phyloP scores from a whole-genome alignment of 495 filamentous ascomycete genomes.

The Penicillium samsonianum region DNA sequence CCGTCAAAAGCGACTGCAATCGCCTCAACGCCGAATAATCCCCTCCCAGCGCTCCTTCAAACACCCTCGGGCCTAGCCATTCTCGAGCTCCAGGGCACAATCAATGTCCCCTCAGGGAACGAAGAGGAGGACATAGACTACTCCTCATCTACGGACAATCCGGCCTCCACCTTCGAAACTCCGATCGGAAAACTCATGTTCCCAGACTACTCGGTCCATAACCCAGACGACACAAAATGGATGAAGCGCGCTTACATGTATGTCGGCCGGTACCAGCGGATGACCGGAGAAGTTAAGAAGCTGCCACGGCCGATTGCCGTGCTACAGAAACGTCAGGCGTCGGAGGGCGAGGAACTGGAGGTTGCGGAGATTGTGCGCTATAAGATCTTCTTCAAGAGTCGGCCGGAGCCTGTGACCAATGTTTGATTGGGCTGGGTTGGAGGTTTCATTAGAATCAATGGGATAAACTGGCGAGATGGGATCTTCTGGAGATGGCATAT shows the following conservation, averaged over 20 bases:
- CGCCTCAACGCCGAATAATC: constrained; percentile 43
- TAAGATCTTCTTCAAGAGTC: constrained; percentile 82
- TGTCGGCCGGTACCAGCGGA: constrained; percentile 83
- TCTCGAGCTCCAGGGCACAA: constrained; percentile 85
- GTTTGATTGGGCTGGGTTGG: constrained; percentile 20
- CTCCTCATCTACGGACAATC: constrained; percentile 13
- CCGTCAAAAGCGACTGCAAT: not conserved
- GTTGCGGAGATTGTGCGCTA: constrained; percentile 86
- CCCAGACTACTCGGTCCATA: constrained; percentile 63
- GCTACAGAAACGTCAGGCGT: constrained; percentile 42
- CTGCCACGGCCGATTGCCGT: constrained; percentile 75
- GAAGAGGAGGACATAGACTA: constrained; percentile 20
- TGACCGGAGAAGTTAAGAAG: constrained; percentile 89
- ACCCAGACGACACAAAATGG: constrained; percentile 62
- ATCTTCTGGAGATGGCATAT: not conserved
- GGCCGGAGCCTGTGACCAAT: constrained; percentile 81
- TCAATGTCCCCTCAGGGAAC: constrained; percentile 56
- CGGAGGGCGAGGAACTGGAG: constrained; percentile 54
- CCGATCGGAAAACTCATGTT: constrained; percentile 76
- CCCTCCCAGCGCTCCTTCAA: constrained; percentile 81
- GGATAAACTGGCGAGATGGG: not conserved
- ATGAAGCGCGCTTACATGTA: constrained; percentile 89
- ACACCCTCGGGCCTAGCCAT: constrained; percentile 76
- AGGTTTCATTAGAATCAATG: not conserved
- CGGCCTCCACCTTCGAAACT: constrained; percentile 42